These are phyloP conservation scores for Pseudocercospora ulei DNA, from an alignment of 2,329 filamentous ascomycete species.

Conservation along the genomic window DNA sequence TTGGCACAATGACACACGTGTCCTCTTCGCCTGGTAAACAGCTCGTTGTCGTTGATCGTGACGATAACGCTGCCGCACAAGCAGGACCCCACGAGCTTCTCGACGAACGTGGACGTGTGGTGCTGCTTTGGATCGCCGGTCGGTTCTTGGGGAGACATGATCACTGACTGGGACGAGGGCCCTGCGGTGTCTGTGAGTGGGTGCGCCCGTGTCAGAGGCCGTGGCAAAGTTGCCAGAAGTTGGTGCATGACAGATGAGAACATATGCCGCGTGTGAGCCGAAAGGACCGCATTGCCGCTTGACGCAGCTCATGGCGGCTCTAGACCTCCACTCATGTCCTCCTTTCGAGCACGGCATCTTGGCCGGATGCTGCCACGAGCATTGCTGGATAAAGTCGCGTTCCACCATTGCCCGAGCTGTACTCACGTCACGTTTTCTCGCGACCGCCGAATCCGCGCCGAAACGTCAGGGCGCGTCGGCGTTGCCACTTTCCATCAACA, in stretches of 20 bases:
- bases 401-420: conserved; percentile 3
- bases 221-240: background rate
- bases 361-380: background rate
- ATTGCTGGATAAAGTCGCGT: background rate
- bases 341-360: conserved; percentile 3
- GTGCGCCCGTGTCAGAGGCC: background rate
- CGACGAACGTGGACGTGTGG: conserved; percentile 30
- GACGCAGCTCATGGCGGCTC: conserved; percentile 8
- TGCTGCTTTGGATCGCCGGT: conserved; percentile 39
- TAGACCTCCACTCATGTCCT: conserved; percentile 4
- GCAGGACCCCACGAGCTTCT: conserved; percentile 37
- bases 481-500: conserved; percentile 9
- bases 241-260: too few relatives aligned
- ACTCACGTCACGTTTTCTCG: conserved; percentile 3
- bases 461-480: conserved; percentile 8
- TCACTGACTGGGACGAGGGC: conserved; percentile 1
- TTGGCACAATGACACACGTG: conserved; percentile 47
- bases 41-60: conserved; percentile 42
- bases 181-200: background rate
- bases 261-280: background rate
- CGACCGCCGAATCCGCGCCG: background rate
- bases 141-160: conserved; percentile 29
- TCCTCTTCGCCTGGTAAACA: conserved; percentile 41
- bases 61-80: conserved; percentile 44
- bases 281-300: conserved; percentile 1